Evolutionary conservation across 208 protist genomes (phyloP), one percentile per base, ranked within the genome.

Genomic region (Leishmania tropica): DNA sequence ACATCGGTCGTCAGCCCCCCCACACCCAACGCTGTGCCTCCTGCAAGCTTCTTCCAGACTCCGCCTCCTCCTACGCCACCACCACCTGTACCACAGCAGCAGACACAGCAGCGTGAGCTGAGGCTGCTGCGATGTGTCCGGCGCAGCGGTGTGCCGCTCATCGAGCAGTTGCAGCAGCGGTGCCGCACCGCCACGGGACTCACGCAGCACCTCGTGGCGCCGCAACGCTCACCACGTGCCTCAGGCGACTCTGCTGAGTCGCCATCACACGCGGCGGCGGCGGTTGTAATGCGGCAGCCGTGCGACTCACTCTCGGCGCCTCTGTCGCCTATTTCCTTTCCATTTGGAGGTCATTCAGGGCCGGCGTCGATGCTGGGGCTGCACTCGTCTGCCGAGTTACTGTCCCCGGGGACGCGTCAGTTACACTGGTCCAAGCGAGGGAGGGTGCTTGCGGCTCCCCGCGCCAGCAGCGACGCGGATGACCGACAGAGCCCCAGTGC

Each of bases 111-210:
- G 48, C 40, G 40, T 48, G 40, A 40, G 37, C 65, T 19, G 21
- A 45, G 45, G 54, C n/a, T 75, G 45, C 62, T 19, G 64, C 76
- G 45, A 40, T 65, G 76, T n/a, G 28, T 78, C 3, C 70, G 81
- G 13, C 71, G 53, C 47, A 42, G 74, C 60, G 71, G 76, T 42
- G 74, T 19, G 51, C 35, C 13, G 19, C 75, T 60, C 70, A 64
- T 85, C 2, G 75, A 81, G 70, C 71, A 75, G 58, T 24, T 81
- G 76, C 81, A 78, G 76, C 47, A 21, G 71, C 81, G 81, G 1
- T 85, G 76, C 62, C 79, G 79, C 51, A 37, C 71, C 0, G 81
- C 81, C 3, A 60, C 45, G 17, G 17, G 58, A 64, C 76, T 81
- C n/a, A 64, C 81, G 5, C 75, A 78, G 53, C 56, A 15, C 19